These are phyloP conservation scores for Cryphonectria nitschkei DNA, from an alignment of 2,329 filamentous ascomycete species.

Conservation along the genomic window DNA sequence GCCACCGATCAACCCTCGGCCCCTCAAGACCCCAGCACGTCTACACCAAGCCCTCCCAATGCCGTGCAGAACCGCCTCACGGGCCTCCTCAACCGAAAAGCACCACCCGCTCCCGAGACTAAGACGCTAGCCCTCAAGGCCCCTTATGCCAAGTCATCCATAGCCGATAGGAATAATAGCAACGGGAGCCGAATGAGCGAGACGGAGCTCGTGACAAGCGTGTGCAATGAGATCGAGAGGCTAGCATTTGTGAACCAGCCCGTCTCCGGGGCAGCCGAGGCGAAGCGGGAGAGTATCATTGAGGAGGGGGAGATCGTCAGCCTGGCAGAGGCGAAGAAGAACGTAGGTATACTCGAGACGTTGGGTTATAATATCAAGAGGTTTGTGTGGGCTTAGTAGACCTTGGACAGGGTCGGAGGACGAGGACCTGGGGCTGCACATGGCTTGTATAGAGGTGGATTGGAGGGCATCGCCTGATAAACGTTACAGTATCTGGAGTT, in stretches of 20 bases:
- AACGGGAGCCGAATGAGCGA: conserved; percentile 53
- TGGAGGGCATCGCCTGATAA: neutral
- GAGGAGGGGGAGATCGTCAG: conserved; percentile 76
- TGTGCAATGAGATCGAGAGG: conserved; percentile 78
- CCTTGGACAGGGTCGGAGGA: neutral
- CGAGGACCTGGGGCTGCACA: neutral
- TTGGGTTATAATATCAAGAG: conserved; percentile 90
- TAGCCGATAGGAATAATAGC: conserved; percentile 53
- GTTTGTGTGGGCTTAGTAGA: conserved; percentile 73
- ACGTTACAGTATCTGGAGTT: neutral
- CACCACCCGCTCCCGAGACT: conserved; percentile 39
- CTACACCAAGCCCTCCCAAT: conserved; percentile 12
- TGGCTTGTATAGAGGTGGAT: neutral
- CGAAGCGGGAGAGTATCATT: conserved; percentile 50
- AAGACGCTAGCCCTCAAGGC: conserved; percentile 60
- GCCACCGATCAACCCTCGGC: conserved; percentile 18
- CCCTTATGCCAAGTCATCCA: conserved; percentile 56
- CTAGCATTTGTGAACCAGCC: conserved; percentile 58
- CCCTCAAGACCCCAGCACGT: neutral
- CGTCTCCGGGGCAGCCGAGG: conserved; percentile 44
- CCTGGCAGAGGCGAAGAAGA: conserved; percentile 81
- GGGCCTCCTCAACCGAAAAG: conserved; percentile 45
- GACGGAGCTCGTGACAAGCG: conserved; percentile 60
- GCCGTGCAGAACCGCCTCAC: conserved; percentile 41
- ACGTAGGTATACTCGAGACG: conserved; percentile 84